Base-by-base conservation (phyloP, 116 monocot genomes). In the Zostera marina region DNA sequence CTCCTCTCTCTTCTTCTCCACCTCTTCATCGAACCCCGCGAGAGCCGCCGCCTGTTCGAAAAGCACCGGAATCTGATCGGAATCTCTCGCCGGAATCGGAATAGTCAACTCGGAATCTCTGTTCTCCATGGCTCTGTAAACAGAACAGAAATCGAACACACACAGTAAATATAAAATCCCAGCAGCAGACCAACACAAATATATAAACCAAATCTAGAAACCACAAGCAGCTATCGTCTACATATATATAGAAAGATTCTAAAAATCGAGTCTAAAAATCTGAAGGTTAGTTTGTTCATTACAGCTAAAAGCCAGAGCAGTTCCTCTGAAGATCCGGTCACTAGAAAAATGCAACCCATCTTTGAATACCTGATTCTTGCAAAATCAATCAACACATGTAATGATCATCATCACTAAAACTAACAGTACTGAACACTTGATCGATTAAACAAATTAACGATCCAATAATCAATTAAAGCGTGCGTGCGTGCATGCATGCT, bases 271-370 rank as follows among this genome's bases (percentile, higher is more conserved):
- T 8, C 17, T 8, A 16, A 10, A 17, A 21, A 51, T 21, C 49
- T 51, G 8, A 19, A 51, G 17, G 47, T 10, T 19, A 51, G 32
- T 32, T 32, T 32, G 32, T 32, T 32, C 32, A 32, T 32, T 32
- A 32, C 49, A 51, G 49, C 49, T 51, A 19, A 51, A 9, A 19
- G 8, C 49, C 20, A 20, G 20, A 21, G 49, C 49, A 51, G 49
- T 51, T 51, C 49, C 9, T 21, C 20, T 20, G 49, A 21, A 20
- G 49, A 10, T 51, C 20, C 49, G 15, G 49, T 20, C 49, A 51
- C 20, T 51, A 51, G 20, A 51, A 51, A 32, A 3, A 32, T 51
- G 49, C 49, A 51, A 19, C 20, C 49, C 49, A 51, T 51, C 49
- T 20, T 51, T 51, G 49, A 21, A 20, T 7, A 17, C 9, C 49